Evolutionary conservation across 2,329 filamentous ascomycete species (phyloP).

Genomic region (Alternaria incomplexa): DNA sequence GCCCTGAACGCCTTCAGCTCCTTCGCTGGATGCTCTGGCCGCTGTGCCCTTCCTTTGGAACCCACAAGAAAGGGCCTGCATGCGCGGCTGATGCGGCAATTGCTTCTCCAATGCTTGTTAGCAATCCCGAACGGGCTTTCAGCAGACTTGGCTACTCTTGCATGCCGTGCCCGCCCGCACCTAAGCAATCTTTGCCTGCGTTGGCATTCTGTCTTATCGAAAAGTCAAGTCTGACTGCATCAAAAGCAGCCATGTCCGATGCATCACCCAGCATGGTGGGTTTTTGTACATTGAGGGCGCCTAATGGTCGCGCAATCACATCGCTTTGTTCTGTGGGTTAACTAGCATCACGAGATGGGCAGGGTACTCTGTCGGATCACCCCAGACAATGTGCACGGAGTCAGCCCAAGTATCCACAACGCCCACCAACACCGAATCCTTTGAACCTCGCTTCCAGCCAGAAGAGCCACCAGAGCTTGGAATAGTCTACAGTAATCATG

Average conservation of each 20-base stretch:
- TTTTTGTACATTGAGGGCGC: background rate
- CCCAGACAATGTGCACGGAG: background rate
- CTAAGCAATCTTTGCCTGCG: slow-evolving; percentile 4
- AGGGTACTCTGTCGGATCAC: background rate
- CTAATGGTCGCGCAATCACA: background rate
- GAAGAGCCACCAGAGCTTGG: background rate
- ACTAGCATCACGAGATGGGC: slow-evolving; percentile 4
- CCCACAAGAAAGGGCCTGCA: background rate
- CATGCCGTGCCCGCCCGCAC: background rate
- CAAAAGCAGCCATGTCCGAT: background rate
- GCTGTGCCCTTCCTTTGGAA: background rate
- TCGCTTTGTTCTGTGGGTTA: background rate
- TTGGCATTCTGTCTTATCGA: background rate
- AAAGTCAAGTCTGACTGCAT: slow-evolving; percentile 2
- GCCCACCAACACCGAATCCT: background rate
- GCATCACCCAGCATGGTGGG: background rate
- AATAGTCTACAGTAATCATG: background rate
- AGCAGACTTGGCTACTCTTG: slow-evolving; percentile 8
- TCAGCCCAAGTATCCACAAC: background rate
- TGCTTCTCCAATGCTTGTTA: slow-evolving; percentile 13
- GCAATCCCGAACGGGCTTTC: background rate
- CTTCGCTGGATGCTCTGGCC: slow-evolving; percentile 2
- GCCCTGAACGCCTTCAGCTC: background rate
- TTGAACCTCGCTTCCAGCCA: background rate
- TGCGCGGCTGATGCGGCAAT: slow-evolving; percentile 7